Evolutionary conservation across 1,139 yeast genomes (phyloP).

Genomic region (Suhomyces choctaworum): DNA sequence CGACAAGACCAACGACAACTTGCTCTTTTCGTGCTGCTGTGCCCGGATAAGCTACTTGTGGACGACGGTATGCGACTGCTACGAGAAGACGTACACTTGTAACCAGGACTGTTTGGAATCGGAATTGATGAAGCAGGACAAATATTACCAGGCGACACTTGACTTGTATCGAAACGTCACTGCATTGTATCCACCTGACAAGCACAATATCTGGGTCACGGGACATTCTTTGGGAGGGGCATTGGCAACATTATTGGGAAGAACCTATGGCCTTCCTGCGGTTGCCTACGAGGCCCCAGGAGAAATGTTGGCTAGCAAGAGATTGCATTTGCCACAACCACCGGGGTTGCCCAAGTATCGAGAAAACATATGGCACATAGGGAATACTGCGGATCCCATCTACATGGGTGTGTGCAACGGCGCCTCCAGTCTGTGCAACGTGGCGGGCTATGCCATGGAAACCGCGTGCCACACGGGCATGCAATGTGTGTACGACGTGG

Average conservation of each 20-base stretch:
- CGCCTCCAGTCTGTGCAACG: constrained; percentile 83
- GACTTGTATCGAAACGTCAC: constrained; percentile 78
- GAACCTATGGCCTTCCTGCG: constrained; percentile 88
- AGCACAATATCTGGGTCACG: constrained; percentile 77
- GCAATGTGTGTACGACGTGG: constrained; percentile 87
- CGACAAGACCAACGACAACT: constrained; percentile 85
- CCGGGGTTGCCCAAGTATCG: constrained; percentile 81
- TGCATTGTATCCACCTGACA: constrained; percentile 59
- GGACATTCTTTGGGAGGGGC: constrained; percentile 98
- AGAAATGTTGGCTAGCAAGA: constrained; percentile 75
- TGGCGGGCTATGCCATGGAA: constrained; percentile 97
- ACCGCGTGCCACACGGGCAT: constrained; percentile 92
- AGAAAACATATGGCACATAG: constrained; percentile 93
- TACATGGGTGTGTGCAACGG: constrained; percentile 98
- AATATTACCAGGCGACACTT: constrained; percentile 79
- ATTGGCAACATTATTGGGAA: constrained; percentile 73
- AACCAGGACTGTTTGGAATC: constrained; percentile 83
- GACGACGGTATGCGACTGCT: constrained; percentile 96
- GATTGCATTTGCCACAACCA: constrained; percentile 89
- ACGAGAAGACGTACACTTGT: constrained; percentile 81
- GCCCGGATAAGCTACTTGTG: constrained; percentile 90
- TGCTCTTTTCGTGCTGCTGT: constrained; percentile 93
- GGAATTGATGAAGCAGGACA: constrained; percentile 70
- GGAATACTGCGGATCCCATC: constrained; percentile 96
- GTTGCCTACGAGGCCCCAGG: constrained; percentile 96